A percentile compares a stretch with the other conserved stretches of the same genome.
Evolutionary conservation across 768 basidiomycete genomes (phyloP).

Genomic region (Mycena pura): DNA sequence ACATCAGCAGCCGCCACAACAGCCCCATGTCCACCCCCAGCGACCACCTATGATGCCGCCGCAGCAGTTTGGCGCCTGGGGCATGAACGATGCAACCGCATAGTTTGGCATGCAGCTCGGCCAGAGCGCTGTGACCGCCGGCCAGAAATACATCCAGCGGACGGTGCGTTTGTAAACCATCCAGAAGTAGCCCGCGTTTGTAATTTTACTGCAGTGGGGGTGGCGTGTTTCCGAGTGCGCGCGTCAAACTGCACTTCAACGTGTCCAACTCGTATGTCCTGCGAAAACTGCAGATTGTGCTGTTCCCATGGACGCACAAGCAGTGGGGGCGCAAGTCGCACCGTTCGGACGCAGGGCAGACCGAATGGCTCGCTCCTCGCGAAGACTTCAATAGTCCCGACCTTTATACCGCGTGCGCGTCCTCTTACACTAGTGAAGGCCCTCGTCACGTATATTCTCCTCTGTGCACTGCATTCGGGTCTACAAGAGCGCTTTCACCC

Average conservation of each 20-base stretch:
- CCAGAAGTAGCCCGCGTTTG: slow-evolving; percentile 21
- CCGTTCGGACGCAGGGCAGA: slow-evolving; percentile 68
- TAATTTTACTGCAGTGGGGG: slow-evolving; percentile 64
- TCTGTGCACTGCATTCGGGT: slow-evolving; percentile 86
- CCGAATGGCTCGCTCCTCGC: slow-evolving; percentile 87
- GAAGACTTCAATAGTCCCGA: slow-evolving; percentile 97
- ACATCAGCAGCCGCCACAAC: no score
- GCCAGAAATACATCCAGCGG: slow-evolving; percentile 94
- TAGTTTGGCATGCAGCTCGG: slow-evolving; percentile 97
- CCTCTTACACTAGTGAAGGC: slow-evolving; percentile 84
- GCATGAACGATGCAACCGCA: slow-evolving; percentile 91
- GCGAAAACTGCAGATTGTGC: slow-evolving; percentile 80
- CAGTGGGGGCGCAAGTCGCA: slow-evolving; percentile 80
- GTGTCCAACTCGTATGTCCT: slow-evolving; percentile 97
- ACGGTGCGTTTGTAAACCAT: slow-evolving; percentile 63
- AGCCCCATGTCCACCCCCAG: slow-evolving; percentile 42
- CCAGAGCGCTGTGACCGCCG: slow-evolving; percentile 87
- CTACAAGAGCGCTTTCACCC: slow-evolving; percentile 86
- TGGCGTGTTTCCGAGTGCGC: slow-evolving; percentile 73
- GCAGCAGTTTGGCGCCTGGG: slow-evolving; percentile 78
- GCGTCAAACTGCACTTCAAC: slow-evolving; percentile 91
- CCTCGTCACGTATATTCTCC: slow-evolving; percentile 91
- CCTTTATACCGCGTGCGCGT: slow-evolving; percentile 90
- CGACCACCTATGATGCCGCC: slow-evolving; percentile 42
- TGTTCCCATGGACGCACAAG: slow-evolving; percentile 96